These are phyloP conservation scores for Penicillium cataractarum DNA, from an alignment of 495 filamentous ascomycete genomes.

Conservation along the genomic window DNA sequence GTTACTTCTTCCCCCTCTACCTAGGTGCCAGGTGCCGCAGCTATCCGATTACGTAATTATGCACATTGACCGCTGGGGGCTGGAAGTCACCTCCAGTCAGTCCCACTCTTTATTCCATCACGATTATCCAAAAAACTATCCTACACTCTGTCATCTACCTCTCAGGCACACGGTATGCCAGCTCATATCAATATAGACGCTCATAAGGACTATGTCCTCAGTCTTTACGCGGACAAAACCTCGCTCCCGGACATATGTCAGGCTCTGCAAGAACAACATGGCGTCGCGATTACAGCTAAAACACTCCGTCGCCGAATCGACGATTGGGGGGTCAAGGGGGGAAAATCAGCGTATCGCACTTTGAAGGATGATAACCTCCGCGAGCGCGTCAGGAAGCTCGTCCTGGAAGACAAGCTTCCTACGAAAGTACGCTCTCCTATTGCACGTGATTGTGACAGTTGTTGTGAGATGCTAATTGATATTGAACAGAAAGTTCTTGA, in stretches of 20 bases:
- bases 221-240: background rate
- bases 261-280: background rate
- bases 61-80: background rate
- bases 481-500: background rate
- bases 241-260: background rate
- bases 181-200: background rate
- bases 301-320: slow-evolving; percentile 1
- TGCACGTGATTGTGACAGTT: background rate
- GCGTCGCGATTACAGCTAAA: background rate
- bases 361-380: background rate
- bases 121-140: too few relatives aligned
- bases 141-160: background rate
- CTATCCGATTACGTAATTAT: background rate
- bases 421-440: background rate
- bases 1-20: too few relatives aligned
- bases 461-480: background rate
- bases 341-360: background rate
- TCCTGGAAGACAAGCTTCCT: background rate
- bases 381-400: background rate
- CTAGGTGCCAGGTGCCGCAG: too few relatives aligned
- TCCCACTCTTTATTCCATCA: too few relatives aligned
- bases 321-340: background rate
- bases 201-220: background rate
- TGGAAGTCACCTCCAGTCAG: too few relatives aligned
- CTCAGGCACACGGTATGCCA: background rate